Conservation (phyloP, 148 eudicot species). For the Pharnaceum exiguum region DNA sequence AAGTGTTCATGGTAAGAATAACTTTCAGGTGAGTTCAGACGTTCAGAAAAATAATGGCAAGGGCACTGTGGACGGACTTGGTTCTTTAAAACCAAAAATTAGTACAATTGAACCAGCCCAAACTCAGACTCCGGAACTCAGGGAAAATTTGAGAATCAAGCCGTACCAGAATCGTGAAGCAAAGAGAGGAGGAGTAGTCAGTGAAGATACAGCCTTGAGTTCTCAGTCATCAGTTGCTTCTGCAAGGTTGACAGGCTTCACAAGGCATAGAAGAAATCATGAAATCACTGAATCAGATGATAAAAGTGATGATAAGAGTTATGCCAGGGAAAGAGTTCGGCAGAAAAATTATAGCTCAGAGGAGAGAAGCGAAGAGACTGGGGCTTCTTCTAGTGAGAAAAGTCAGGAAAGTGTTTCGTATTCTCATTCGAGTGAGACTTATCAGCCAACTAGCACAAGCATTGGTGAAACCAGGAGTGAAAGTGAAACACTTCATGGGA, state of each 20-base stretch:
- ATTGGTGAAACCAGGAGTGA: constrained; percentile 11
- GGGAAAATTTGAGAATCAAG: constrained; percentile 22
- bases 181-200: background rate
- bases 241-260: constrained; percentile 8
- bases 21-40: background rate
- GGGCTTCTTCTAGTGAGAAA: constrained; percentile 31
- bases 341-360: constrained; percentile 22
- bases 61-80: constrained; percentile 13
- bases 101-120: constrained; percentile 3
- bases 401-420: constrained; percentile 19
- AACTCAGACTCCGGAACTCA: constrained; percentile 15
- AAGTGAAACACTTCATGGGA: constrained; percentile 9
- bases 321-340: background rate
- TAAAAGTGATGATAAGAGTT: constrained; percentile 9
- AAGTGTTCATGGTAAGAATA: background rate
- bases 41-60: constrained; percentile 8
- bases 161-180: constrained; percentile 12
- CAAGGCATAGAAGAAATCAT: constrained; percentile 3
- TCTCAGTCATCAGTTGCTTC: constrained; percentile 11
- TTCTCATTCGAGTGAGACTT: constrained; percentile 9
- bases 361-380: constrained; percentile 26
- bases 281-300: background rate
- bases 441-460: constrained; percentile 5
- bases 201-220: constrained; percentile 5
- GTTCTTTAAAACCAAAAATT: constrained; percentile 11